Evolutionary conservation across 2,329 filamentous ascomycete species (phyloP), one percentile per base, ranked within the genome.

Genomic region (Calcarisporium arbuscula): DNA sequence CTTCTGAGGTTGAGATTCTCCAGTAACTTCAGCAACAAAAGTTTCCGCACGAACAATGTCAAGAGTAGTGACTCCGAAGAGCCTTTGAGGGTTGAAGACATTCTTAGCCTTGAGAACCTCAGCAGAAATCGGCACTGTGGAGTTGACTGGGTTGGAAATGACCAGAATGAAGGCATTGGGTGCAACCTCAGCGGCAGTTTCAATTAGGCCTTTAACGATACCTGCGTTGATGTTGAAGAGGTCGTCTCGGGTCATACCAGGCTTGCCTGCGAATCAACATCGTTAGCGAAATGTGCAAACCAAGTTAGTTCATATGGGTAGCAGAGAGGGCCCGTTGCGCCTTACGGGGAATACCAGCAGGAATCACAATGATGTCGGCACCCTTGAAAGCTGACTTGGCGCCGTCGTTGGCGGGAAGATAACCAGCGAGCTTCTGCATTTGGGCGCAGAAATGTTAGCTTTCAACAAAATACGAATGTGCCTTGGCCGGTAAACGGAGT

Each of bases 71-170:
- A 98, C 92, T 75, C 92, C 92, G 58, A 98, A 98, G 45, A 98
- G 82, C 62, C 84, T 88, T 77, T 92, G 84, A 50, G 92, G 73
- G 73, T 98, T 84, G 69, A 96, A 98, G 57, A 94, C 87, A 51
- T 81, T 81, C 62, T 88, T 88, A 52, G 77, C 73, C 80, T 95
- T 96, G 62, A 98, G 82, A 42, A 95, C 85, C 74, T 98, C 92
- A 51, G 89, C 92, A 46, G 92, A 85, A 57, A 98, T 95, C 45
- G 92, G 92, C 39, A 98, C 92, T 38, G 92, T 98, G 34, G 88
- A 95, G 82, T 98, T 98, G 67, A 98, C 92, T 40, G 92, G 92
- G 79, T 98, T 98, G 56, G 90, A 96, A 67, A 98, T 98, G 71
- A 98, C 81, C 47, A 96, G 80, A 61, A 95, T 80, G 69, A 82